Percentiles rank a stretch among this genome's conserved stretches.
Evolutionary conservation across 2,329 filamentous ascomycete species (phyloP).

Genomic region (Penicillium janthinellum): DNA sequence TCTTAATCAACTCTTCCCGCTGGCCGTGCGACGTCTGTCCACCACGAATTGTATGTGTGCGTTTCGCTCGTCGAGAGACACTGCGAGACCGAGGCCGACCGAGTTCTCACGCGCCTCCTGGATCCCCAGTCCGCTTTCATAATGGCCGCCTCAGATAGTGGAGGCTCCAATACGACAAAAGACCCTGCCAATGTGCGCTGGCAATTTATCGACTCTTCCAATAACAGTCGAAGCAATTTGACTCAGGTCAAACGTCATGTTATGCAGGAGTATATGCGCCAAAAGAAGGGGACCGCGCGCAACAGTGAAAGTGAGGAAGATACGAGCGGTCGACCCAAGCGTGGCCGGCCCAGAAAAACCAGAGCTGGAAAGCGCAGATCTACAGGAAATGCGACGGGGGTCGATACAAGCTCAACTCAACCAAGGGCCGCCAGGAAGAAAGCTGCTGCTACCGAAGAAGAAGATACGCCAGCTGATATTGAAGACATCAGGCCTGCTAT

Average conservation of each 20-base stretch:
- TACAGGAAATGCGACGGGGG: slow-evolving; percentile 1
- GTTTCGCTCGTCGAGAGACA: neutral
- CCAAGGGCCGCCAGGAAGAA: neutral
- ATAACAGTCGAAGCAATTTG: slow-evolving; percentile 38
- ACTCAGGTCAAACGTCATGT: slow-evolving; percentile 48
- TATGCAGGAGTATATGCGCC: slow-evolving; percentile 47
- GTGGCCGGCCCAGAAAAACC: slow-evolving; percentile 18
- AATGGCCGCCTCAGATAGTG: slow-evolving; percentile 22
- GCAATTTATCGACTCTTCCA: slow-evolving; percentile 46
- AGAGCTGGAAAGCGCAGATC: slow-evolving; percentile 7
- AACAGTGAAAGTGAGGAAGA: slow-evolving; percentile 24
- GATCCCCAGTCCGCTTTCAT: neutral
- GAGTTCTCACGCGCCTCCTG: neutral
- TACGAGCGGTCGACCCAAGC: slow-evolving; percentile 8
- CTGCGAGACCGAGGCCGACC: neutral
- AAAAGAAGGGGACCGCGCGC: slow-evolving; percentile 31
- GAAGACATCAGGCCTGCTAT: neutral
- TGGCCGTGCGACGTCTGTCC: neutral
- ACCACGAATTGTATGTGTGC: too few species aligned
- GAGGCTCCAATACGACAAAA: slow-evolving; percentile 4
- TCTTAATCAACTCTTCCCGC: neutral
- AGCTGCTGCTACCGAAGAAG: neutral
- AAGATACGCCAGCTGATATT: neutral
- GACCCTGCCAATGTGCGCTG: slow-evolving; percentile 30
- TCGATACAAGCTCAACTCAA: neutral